These are phyloP conservation scores for Ophiostoma montium DNA, from an alignment of 2,329 filamentous ascomycete genomes.

Conservation along the genomic window DNA sequence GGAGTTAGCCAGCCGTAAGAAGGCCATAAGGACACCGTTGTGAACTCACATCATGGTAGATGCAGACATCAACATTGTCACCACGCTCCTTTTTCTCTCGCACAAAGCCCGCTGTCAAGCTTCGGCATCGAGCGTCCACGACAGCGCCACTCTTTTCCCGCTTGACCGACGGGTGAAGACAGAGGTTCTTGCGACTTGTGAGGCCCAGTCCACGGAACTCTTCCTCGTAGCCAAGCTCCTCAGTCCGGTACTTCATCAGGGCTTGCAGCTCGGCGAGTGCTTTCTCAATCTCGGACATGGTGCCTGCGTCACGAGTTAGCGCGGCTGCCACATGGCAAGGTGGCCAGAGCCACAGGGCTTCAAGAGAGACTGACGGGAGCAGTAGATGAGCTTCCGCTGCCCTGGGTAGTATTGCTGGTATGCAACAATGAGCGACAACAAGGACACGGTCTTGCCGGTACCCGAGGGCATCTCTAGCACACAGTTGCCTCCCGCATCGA, in stretches of 20 bases:
- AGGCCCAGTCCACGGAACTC: slow-evolving; percentile 86
- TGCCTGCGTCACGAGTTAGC: slow-evolving; percentile 35
- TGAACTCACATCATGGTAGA: slow-evolving; percentile 71
- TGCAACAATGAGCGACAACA: slow-evolving; percentile 87
- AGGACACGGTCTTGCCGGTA: slow-evolving; percentile 91
- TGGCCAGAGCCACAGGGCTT: not conserved
- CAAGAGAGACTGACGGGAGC: slow-evolving; percentile 50
- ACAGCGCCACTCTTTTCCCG: slow-evolving; percentile 88
- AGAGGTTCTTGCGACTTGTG: slow-evolving; percentile 94
- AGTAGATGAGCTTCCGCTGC: slow-evolving; percentile 93
- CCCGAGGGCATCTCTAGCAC: slow-evolving; percentile 98
- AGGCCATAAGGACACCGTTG: not conserved
- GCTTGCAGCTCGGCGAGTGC: slow-evolving; percentile 81
- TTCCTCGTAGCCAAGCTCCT: slow-evolving; percentile 80
- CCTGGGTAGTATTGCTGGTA: slow-evolving; percentile 92
- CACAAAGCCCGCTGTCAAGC: slow-evolving; percentile 89
- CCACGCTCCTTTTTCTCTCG: slow-evolving; percentile 95
- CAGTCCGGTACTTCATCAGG: slow-evolving; percentile 85
- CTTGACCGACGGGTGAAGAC: slow-evolving; percentile 90
- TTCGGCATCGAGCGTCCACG: slow-evolving; percentile 91
- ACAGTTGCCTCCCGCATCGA: slow-evolving; percentile 89
- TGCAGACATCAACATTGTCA: slow-evolving; percentile 84
- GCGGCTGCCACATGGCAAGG: not conserved
- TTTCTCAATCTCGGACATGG: slow-evolving; percentile 99
- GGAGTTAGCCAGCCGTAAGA: not conserved